Conservation (phyloP, 306 rosid species). For the Geum urbanum region DNA sequence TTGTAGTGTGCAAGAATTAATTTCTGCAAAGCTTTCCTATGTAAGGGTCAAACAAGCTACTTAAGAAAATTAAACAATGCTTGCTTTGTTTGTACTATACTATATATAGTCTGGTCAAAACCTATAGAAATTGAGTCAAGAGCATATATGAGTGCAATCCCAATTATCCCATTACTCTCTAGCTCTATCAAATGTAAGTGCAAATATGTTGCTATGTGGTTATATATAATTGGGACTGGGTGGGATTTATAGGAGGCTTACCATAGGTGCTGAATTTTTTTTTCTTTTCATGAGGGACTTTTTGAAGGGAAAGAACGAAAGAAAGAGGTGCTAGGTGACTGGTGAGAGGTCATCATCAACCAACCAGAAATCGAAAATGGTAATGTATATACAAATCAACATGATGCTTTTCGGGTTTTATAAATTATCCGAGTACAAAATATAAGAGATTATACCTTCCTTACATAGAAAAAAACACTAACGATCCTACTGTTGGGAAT, state of each 20-base stretch:
- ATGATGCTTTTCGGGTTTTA: constrained; percentile 40
- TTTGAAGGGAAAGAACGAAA: constrained; percentile 22
- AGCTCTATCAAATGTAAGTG: constrained; percentile 26
- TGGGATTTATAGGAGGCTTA: constrained; percentile 25
- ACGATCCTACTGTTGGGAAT: too few species aligned
- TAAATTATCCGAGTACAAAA: neutral
- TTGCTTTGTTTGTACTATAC: constrained; percentile 8
- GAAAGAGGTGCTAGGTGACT: constrained; percentile 47
- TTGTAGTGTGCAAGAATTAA: constrained; percentile 10
- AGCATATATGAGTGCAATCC: constrained; percentile 56
- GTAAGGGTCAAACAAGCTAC: constrained; percentile 37
- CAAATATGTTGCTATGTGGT: constrained; percentile 36
- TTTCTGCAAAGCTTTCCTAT: constrained; percentile 15
- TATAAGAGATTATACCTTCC: constrained; percentile 33
- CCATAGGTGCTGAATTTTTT: constrained; percentile 17
- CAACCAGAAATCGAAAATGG: constrained; percentile 45
- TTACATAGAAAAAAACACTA: too few species aligned
- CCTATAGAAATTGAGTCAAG: constrained; percentile 44
- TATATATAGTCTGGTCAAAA: constrained; percentile 44
- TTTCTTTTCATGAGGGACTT: neutral
- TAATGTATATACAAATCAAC: constrained; percentile 24
- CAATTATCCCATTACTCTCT: constrained; percentile 38
- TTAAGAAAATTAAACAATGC: constrained; percentile 24
- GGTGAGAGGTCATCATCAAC: constrained; percentile 58
- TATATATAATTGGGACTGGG: constrained; percentile 12